Evolutionary conservation across 257 asterid genomes (phyloP).

Genomic region (Phtheirospermum japonicum): DNA sequence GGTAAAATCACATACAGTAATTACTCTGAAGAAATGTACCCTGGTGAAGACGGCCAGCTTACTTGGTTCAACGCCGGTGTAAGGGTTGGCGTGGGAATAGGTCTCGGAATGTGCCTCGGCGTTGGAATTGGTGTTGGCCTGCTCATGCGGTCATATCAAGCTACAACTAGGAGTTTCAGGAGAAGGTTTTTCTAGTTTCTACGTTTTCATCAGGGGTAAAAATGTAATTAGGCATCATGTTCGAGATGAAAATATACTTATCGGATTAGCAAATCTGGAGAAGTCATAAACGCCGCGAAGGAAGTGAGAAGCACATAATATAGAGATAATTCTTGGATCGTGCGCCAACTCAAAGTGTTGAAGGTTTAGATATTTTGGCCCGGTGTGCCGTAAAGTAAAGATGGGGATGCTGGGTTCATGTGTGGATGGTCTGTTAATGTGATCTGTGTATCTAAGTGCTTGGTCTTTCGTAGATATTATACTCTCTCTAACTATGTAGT

Average conservation of each 20-base stretch:
- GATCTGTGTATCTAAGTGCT: conserved; percentile 31
- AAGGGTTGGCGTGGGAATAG: conserved; percentile 65
- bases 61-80: conserved; percentile 70
- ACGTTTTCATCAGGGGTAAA: conserved; percentile 18
- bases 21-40: conserved; percentile 50
- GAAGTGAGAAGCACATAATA: conserved; percentile 27
- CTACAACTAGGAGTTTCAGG: conserved; percentile 51
- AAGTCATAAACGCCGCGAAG: conserved; percentile 16
- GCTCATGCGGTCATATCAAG: conserved; percentile 59
- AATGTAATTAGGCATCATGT: background rate
- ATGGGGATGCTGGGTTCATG: conserved; percentile 30
- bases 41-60: conserved; percentile 64
- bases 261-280: conserved; percentile 8
- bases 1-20: conserved; percentile 42
- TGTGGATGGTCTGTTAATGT: conserved; percentile 18
- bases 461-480: conserved; percentile 25
- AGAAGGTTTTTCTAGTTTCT: conserved; percentile 48
- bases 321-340: conserved; percentile 18
- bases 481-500: conserved; percentile 14
- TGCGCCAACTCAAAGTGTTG: conserved; percentile 23
- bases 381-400: conserved; percentile 11
- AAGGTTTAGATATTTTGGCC: conserved; percentile 6
- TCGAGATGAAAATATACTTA: conserved; percentile 22
- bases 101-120: conserved; percentile 67
- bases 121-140: conserved; percentile 60